A percentile compares a stretch with the other conserved stretches of the same genome.
Conservation (phyloP, 163 green algal genomes). For the Volvox carteri region DNA sequence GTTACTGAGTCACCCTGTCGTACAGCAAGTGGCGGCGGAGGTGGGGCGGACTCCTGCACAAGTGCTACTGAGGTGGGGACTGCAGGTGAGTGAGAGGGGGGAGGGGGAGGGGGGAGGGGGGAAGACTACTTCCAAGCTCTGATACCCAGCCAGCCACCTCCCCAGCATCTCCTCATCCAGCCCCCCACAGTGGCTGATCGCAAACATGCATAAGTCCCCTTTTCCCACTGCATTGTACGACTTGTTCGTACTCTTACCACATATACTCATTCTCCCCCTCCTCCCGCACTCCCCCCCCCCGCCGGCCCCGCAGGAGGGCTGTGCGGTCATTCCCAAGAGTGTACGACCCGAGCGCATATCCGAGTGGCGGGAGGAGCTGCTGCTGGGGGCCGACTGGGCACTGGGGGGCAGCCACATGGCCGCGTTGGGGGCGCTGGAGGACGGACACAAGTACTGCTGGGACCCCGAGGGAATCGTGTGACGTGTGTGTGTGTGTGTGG, state of each 20-base stretch:
- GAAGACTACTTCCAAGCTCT: too few species aligned
- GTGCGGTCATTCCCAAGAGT: constrained; percentile 85
- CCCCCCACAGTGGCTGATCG: too few species aligned
- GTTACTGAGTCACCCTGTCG: constrained; percentile 63
- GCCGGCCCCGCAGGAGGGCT: constrained; percentile 55
- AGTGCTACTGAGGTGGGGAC: constrained; percentile 79
- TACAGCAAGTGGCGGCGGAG: constrained; percentile 1
- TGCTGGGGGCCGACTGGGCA: constrained; percentile 53
- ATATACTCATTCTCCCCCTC: background rate
- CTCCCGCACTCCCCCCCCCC: background rate
- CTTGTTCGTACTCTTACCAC: too few species aligned
- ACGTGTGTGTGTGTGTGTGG: too few species aligned
- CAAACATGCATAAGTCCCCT: too few species aligned
- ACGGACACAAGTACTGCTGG: constrained; percentile 80
- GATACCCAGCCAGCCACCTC: too few species aligned
- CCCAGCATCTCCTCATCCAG: too few species aligned
- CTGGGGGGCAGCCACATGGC: constrained; percentile 41
- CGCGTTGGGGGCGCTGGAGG: constrained; percentile 65
- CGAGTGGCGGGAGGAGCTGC: constrained; percentile 52
- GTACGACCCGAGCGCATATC: constrained; percentile 63
- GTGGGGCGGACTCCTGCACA: constrained; percentile 64
- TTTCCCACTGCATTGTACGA: too few species aligned
- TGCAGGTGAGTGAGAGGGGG: constrained; percentile 61
- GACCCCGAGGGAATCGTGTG: constrained; percentile 66
- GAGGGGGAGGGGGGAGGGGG: background rate